Evolutionary conservation across 768 basidiomycete genomes (phyloP).

Genomic region (Kwoniella bestiolae): DNA sequence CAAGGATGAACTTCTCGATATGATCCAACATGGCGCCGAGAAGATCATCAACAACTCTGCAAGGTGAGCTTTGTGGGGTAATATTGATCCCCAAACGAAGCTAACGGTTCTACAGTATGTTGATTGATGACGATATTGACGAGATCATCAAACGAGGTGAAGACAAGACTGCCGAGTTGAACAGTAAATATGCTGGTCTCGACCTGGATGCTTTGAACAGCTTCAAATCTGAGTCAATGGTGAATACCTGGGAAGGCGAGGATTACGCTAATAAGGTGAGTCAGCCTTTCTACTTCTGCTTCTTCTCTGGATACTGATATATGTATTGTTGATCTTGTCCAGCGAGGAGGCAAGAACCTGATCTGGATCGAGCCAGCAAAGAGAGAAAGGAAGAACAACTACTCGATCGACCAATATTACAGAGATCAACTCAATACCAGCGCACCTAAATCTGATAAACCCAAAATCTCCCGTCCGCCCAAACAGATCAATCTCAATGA

Average conservation of each 20-base stretch:
- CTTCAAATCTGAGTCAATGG: slow-evolving; percentile 89
- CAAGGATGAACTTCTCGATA: slow-evolving; percentile 95
- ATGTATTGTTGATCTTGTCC: background rate
- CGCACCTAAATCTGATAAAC: slow-evolving; percentile 73
- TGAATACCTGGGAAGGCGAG: slow-evolving; percentile 92
- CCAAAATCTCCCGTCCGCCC: slow-evolving; percentile 81
- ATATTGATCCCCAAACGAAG: background rate
- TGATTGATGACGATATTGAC: slow-evolving; percentile 90
- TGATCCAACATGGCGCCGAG: slow-evolving; percentile 97
- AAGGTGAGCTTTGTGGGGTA: slow-evolving; percentile 60
- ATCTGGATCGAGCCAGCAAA: slow-evolving; percentile 80
- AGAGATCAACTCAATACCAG: slow-evolving; percentile 84
- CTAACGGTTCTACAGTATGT: slow-evolving; percentile 60
- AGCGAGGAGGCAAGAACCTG: slow-evolving; percentile 39
- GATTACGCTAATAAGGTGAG: slow-evolving; percentile 75
- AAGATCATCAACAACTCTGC: slow-evolving; percentile 85
- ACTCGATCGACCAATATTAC: slow-evolving; percentile 94
- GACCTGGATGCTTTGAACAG: slow-evolving; percentile 94
- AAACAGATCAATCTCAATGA: slow-evolving; percentile 88
- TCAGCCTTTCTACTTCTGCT: background rate
- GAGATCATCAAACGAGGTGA: slow-evolving; percentile 90
- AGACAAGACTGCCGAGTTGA: slow-evolving; percentile 83
- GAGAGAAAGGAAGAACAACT: slow-evolving; percentile 83
- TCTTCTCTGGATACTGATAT: background rate
- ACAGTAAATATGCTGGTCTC: slow-evolving; percentile 87